Evolutionary conservation across 257 asterid species (phyloP).

Genomic region (Handroanthus guayacan): DNA sequence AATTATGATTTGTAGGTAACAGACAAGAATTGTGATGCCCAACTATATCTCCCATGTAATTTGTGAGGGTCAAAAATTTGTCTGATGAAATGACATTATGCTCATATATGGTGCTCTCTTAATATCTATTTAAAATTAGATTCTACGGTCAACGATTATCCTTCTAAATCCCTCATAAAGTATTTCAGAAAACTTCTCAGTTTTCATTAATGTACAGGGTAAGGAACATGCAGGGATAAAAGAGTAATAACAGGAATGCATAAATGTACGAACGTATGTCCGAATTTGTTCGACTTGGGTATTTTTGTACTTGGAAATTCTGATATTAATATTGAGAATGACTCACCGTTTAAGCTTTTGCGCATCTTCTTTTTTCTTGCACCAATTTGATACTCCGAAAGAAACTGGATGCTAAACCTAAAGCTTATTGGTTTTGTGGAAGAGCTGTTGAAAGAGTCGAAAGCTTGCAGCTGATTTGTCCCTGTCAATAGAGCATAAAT

Average conservation of each 20-base stretch:
- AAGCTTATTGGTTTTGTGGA: background rate
- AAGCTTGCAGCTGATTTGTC: background rate
- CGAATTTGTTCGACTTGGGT: background rate
- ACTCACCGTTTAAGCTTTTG: background rate
- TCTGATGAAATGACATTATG: conserved; percentile 30
- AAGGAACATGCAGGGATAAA: background rate
- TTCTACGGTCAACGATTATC: background rate
- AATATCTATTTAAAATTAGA: conserved; percentile 21
- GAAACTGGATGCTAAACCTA: conserved; percentile 4
- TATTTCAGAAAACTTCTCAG: background rate
- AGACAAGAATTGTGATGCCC: conserved; percentile 26
- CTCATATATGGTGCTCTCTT: conserved; percentile 27
- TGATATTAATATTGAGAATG: background rate
- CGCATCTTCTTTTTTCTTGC: background rate
- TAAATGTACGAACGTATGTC: background rate
- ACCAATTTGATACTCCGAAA: conserved; percentile 2
- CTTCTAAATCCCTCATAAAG: background rate
- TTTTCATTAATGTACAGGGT: background rate
- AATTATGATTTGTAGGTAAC: conserved; percentile 41
- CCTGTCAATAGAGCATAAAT: background rate
- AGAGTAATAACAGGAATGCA: background rate
- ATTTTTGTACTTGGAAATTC: background rate
- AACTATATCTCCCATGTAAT: conserved; percentile 36
- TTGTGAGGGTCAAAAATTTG: conserved; percentile 23
- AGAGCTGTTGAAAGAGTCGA: conserved; percentile 11